Conservation (phyloP, 805 yeast species). For the Barnettozyma pratensis region DNA sequence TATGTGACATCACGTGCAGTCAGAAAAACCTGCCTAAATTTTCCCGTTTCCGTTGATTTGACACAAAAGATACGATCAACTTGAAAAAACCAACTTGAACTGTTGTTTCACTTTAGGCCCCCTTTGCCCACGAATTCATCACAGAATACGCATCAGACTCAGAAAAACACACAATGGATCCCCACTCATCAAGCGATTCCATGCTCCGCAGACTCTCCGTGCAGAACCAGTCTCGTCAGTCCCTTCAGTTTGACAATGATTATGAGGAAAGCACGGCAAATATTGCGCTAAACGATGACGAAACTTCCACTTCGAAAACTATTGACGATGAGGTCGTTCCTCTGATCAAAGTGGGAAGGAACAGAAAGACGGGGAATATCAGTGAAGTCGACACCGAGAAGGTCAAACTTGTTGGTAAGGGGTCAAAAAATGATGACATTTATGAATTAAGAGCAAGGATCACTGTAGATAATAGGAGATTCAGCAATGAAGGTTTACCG, state of each 20-base stretch:
- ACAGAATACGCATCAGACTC: too few species aligned
- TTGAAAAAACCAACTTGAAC: background rate
- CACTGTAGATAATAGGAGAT: conserved; percentile 16
- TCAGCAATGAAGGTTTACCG: conserved; percentile 21
- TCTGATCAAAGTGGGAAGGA: background rate
- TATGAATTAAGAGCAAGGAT: conserved; percentile 15
- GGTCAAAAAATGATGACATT: conserved; percentile 17
- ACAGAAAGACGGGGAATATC: background rate
- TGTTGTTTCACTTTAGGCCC: too few species aligned
- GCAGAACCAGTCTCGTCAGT: background rate
- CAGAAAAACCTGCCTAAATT: background rate
- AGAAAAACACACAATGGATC: too few species aligned
- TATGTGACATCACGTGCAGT: background rate
- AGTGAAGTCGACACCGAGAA: background rate
- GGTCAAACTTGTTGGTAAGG: conserved; percentile 6
- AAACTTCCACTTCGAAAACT: background rate
- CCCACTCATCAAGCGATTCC: background rate
- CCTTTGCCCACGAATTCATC: too few species aligned
- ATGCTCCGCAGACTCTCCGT: background rate
- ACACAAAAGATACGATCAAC: background rate
- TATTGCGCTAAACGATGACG: background rate
- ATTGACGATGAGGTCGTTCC: background rate
- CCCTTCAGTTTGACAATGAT: conserved; percentile 2
- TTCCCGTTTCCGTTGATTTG: background rate
- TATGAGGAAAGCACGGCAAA: conserved; percentile 2